phyloP scores from a whole-genome alignment of 768 basidiomycete genomes.

The Stropharia rugosoannulata region DNA sequence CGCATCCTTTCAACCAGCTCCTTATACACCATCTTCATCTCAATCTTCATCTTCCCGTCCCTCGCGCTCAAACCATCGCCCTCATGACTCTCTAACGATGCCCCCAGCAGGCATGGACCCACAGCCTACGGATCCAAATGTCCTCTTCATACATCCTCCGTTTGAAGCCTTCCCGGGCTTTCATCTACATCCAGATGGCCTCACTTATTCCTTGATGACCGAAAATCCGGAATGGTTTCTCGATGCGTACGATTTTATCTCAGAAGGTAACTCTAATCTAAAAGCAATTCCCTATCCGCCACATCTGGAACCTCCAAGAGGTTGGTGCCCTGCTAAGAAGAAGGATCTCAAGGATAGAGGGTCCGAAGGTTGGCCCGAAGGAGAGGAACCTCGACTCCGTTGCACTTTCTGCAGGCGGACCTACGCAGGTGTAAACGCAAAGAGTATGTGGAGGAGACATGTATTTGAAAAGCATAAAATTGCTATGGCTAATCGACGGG shows the following conservation, averaged over 20 bases:
- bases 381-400: constrained; percentile 74
- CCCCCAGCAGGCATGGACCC: constrained; percentile 67
- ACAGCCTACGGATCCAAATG: constrained; percentile 58
- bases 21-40: constrained; percentile 47
- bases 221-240: constrained; percentile 81
- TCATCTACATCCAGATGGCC: constrained; percentile 59
- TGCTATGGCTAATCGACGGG: constrained; percentile 84
- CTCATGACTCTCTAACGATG: constrained; percentile 41
- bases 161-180: constrained; percentile 67
- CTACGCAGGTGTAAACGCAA: constrained; percentile 85
- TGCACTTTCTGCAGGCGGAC: constrained; percentile 85
- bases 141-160: constrained; percentile 74
- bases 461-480: constrained; percentile 91
- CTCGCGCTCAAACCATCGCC: constrained; percentile 29
- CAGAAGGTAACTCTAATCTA: constrained; percentile 42
- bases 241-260: constrained; percentile 62
- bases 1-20: constrained; percentile 63
- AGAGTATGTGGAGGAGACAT: constrained; percentile 90
- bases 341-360: constrained; percentile 73
- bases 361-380: constrained; percentile 73
- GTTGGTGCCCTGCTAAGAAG: constrained; percentile 87
- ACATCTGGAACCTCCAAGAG: constrained; percentile 77
- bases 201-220: constrained; percentile 72
- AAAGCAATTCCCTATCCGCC: constrained; percentile 70
- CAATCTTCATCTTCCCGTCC: constrained; percentile 17